Conservation (phyloP, 768 basidiomycete species). For the Lactarius psammicola region DNA sequence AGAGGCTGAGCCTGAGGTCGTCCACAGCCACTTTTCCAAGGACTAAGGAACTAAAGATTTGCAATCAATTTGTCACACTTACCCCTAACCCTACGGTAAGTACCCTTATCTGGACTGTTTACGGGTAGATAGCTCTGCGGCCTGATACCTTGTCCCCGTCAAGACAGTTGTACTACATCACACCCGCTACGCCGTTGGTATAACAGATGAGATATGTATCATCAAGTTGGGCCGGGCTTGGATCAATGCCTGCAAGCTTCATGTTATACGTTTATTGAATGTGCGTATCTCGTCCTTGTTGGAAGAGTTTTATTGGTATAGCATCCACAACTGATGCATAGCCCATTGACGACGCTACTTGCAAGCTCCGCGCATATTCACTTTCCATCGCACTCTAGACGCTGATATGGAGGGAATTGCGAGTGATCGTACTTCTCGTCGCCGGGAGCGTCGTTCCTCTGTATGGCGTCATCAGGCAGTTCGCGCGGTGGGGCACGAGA, state of each 20-base stretch:
- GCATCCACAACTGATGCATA: background rate
- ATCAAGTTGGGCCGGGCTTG: conserved; percentile 76
- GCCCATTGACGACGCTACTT: conserved; percentile 9
- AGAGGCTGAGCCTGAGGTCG: no score
- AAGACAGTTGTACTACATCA: no score
- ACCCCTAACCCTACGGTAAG: no score
- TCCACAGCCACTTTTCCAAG: no score
- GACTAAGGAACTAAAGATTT: no score
- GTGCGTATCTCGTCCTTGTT: no score
- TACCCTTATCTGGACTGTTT: no score
- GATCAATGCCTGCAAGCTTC: conserved; percentile 90
- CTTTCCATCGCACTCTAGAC: conserved; percentile 87
- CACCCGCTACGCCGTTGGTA: no score
- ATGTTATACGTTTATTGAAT: conserved; percentile 50
- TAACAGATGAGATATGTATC: no score
- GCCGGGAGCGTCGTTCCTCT: conserved; percentile 65
- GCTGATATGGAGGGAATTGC: conserved; percentile 82
- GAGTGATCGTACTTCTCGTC: conserved; percentile 59
- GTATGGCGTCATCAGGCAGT: conserved; percentile 84
- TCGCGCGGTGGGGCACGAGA: conserved; percentile 49
- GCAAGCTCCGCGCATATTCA: conserved; percentile 83
- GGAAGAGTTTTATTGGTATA: background rate
- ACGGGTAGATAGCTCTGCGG: no score
- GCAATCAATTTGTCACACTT: no score
- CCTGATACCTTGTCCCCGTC: no score